Percentiles rank a stretch among this genome's conserved stretches.
These are phyloP conservation scores for Mycena leptocephala DNA, from an alignment of 768 basidiomycete genomes.

Conservation along the genomic window DNA sequence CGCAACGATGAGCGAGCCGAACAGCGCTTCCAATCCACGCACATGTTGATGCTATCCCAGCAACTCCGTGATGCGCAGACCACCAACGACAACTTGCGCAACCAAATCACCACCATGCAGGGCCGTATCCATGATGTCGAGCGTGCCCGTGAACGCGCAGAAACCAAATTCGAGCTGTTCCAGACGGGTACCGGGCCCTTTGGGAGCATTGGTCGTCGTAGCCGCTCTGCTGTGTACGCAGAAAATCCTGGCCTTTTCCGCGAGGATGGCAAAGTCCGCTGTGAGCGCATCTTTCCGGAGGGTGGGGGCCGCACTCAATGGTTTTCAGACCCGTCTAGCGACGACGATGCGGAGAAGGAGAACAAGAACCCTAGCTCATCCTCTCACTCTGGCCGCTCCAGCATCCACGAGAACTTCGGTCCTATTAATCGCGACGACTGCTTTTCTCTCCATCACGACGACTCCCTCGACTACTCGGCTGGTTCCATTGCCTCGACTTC, in stretches of 20 bases:
- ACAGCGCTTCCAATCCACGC: background rate
- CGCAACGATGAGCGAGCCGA: background rate
- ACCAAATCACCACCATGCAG: constrained; percentile 27
- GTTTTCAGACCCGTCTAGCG: background rate
- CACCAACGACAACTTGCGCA: constrained; percentile 37
- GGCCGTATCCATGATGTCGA: background rate
- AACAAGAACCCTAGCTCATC: background rate
- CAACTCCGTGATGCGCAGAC: constrained; percentile 45
- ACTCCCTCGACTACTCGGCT: too few species aligned
- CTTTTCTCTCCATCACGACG: too few species aligned
- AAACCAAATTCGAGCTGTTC: background rate
- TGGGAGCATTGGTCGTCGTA: background rate
- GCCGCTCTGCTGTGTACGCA: background rate
- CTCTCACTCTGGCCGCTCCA: background rate
- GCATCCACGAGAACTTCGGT: background rate
- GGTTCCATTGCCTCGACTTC: too few species aligned
- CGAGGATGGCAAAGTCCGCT: constrained; percentile 23
- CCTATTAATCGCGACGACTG: too few species aligned
- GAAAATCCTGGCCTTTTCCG: constrained; percentile 24
- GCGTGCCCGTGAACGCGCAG: background rate
- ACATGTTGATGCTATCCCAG: background rate
- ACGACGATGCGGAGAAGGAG: background rate
- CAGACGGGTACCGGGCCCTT: background rate
- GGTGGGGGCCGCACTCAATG: too few species aligned
- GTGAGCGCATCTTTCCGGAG: background rate